Evolutionary conservation across 2,329 filamentous ascomycete species (phyloP), one percentile per base, ranked within the genome.

Genomic region (Botrytis byssoidea): DNA sequence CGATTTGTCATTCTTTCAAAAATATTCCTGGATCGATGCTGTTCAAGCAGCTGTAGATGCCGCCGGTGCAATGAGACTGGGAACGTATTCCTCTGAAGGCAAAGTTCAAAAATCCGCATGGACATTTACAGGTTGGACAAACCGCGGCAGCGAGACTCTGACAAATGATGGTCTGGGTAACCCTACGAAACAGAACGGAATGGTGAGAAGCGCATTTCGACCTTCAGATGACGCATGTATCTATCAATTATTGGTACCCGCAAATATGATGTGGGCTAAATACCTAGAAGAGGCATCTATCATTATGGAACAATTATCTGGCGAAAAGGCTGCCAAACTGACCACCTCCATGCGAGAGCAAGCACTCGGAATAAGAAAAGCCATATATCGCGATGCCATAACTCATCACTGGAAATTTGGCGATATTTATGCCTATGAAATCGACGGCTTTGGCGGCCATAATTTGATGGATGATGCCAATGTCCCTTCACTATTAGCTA

Each of bases 191-290:
- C 83, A 82, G 59, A 95, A 94, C 3, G 94, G 93, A 0, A 88
- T 98, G 72, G 89, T 97, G 64, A 89, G 95, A 73, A 94, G 92
- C 77, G 94, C 94, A 46, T 98, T 98, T 85, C 89, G 95, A 0
- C 95, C 95, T 0, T 95, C 92, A 70, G 95, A 98, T 80, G 95
- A 98, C 81, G 90, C 93, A 2, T 93, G 78, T 1, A 92, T 93
- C 48, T 90, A 94, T 74, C 93, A 95, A 80, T 94, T 94, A 81
- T 89, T 97, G 77, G 92, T 98, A 76, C 95, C 95, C 0, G 90
- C 92, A 40, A 98, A 98, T 81, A 94, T 93, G 91, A 93, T 93
- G 91, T 90, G 93, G 77, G 86, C 90, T 44, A 84, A 87, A 44
- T 92, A 90, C 78, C 86, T 94, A 18, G 83, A 83, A 16, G 83